Base-by-base conservation (phyloP, 352 stramenopile genomes). In the Poterioochromonas sp. region DNA sequence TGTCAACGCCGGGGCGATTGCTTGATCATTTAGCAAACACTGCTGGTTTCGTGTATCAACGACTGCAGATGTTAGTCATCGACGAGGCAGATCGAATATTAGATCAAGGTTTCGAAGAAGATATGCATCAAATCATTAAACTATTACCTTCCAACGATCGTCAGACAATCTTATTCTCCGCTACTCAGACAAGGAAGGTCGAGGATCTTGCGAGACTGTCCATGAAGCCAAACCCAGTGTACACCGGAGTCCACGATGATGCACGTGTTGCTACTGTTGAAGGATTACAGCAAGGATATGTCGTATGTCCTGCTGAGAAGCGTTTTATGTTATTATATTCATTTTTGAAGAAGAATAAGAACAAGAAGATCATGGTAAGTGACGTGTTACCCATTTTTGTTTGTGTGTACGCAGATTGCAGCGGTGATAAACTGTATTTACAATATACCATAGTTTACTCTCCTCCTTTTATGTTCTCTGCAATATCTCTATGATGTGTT, bases 261-360 rank as follows among this genome's bases (percentile, higher is more conserved):
- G 90, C 91, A 44, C 86, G 87, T 11, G 88, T 95, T 76, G 90
- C 94, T 0, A 99, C 95, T 0, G 91, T 96, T 11, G 88, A 88
- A 54, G 94, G 91, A 37, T 84, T 98, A 58, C 93, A 98, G 81
- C 94, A 99, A 83, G 96, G 96, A 49, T 99, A 98, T 83, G 94
- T 99, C 18, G 95, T 97, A 51, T 97, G 93, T 79, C 90, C 93
- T 12, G 97, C 90, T 65, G 93, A 98, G 79, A 96, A 98, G 86
- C 92, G 96, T 43, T 99, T 99, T 82, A 86, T 99, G 64, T 85
- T 99, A 65, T 87, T 99, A 29, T 99, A 98, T 81, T 98, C 96
- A 12, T 99, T 99, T 85, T 83, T 99, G 37, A 98, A 98, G 83
- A 98, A 97, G 86, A 98, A 98, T 87, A 86, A 96, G 76, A 97